These are phyloP conservation scores for Eimeria necatrix DNA, from an alignment of 169 alveolate species.

Conservation along the genomic window DNA sequence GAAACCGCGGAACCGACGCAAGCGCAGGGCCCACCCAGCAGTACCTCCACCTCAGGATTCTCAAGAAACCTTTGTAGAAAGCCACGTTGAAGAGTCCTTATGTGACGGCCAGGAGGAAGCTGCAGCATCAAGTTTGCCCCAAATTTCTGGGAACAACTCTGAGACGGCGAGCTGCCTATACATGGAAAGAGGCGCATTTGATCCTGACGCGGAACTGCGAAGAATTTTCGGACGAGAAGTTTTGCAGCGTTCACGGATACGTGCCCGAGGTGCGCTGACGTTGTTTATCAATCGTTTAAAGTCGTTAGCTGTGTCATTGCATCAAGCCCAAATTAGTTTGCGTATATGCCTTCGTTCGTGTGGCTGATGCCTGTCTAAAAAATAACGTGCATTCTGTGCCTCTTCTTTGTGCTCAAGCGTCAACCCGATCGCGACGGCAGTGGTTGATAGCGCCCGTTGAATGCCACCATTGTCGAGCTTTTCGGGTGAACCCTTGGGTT, in stretches of 20 bases:
- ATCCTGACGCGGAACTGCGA: slow-evolving; percentile 21
- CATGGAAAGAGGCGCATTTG: slow-evolving; percentile 59
- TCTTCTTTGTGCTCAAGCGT: not conserved
- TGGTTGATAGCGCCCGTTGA: not conserved
- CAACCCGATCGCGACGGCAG: slow-evolving; percentile 8
- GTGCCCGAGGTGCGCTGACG: not conserved
- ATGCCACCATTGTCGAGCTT: not conserved
- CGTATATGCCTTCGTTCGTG: too few relatives aligned
- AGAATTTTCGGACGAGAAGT: slow-evolving; percentile 65
- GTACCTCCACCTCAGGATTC: too few relatives aligned
- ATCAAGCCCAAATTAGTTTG: too few relatives aligned
- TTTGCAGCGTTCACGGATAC: not conserved
- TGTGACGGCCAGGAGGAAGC: not conserved
- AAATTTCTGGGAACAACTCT: too few relatives aligned
- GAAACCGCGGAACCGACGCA: too few relatives aligned
- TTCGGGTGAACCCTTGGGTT: slow-evolving; percentile 5
- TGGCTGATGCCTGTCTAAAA: too few relatives aligned
- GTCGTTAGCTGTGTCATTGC: not conserved
- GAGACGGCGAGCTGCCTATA: not conserved
- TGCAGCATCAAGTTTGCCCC: not conserved
- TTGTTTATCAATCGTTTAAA: not conserved
- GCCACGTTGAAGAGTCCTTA: too few relatives aligned
- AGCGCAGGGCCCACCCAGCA: too few relatives aligned
- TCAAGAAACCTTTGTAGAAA: too few relatives aligned
- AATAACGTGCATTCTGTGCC: too few relatives aligned